Evolutionary conservation across 805 yeast genomes (phyloP), one percentile per base, ranked within the genome.

Genomic region (Alloascoidea hylecoeti): DNA sequence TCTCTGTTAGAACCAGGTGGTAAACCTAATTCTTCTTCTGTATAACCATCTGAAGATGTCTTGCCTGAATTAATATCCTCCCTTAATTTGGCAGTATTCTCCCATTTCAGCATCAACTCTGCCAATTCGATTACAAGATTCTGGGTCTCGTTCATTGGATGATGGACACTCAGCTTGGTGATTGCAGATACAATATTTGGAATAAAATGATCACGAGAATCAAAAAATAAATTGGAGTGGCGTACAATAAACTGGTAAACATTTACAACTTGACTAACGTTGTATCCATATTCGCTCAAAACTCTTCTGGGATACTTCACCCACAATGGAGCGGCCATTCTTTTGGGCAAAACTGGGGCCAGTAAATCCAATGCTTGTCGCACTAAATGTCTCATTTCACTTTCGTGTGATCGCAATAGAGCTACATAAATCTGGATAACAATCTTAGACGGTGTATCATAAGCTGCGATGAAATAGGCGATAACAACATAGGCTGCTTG

Each of bases 371-470:
- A 63, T 0, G 96, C 94, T 50, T 85, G 94, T 52, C 78, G 74
- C 0, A 88, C 95, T 50, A 92, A 62, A 42, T 70, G 74, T 37
- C 94, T 69, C 0, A 94, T 81, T 47, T 92, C 99, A 16, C 73
- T 70, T 44, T 83, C 94, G 43, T 85, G 83, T 1, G 95, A 76
- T 50, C 89, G 70, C 38, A 92, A 61, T 18, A 92, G 59, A 0
- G 96, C 95, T 41, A 85, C 94, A 60, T 89, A 92, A 2, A 89
- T 84, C 52, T 85, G 96, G 0, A 89, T 79, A 3, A 89, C 94
- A 38, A 94, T 72, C 49, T 84, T 81, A 0, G 82, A 68, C 4
- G 96, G 94, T 0, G 95, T 85, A 35, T 86, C 96, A 51, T 76
- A 92, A 1, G 79, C 80, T 0, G 85, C 71, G 42, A 92, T 86